phyloP scores from a whole-genome alignment of 2,329 filamentous ascomycete genomes.

The Aspergillus neotritici region DNA sequence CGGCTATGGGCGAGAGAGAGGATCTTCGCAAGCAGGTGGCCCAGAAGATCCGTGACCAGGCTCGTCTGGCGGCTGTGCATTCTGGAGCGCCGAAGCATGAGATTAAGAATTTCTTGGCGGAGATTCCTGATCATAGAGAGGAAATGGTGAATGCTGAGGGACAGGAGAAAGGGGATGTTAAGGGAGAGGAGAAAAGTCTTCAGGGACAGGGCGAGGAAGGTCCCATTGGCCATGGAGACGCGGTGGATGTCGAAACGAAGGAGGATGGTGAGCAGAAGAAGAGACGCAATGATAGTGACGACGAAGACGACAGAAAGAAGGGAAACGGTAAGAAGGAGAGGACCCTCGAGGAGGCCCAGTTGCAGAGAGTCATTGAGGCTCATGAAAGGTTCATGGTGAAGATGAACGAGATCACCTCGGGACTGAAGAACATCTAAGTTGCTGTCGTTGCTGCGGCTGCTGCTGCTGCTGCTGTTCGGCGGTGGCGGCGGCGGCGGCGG shows the following conservation, averaged over 20 bases:
- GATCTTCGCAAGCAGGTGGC: slow-evolving; percentile 7
- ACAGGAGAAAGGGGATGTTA: too few relatives aligned
- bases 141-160: too few relatives aligned
- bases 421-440: too few relatives aligned
- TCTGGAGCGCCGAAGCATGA: slow-evolving; percentile 5
- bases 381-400: not conserved
- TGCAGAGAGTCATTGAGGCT: not conserved
- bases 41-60: slow-evolving; percentile 6
- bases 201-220: too few relatives aligned
- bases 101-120: not conserved
- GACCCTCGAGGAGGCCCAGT: slow-evolving; percentile 3
- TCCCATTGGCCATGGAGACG: not conserved
- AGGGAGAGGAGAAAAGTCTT: too few relatives aligned
- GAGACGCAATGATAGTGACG: not conserved
- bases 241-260: not conserved
- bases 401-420: not conserved
- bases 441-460: too few relatives aligned
- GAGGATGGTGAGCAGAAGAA: not conserved
- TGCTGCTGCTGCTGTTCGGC: too few relatives aligned
- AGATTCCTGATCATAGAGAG: not conserved
- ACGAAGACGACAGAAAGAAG: not conserved
- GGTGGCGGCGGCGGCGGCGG: not conserved
- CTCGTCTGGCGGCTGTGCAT: slow-evolving; percentile 1
- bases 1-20: slow-evolving; percentile 5
- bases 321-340: slow-evolving; percentile 9